Base-by-base conservation (phyloP, 768 basidiomycete species). In the Panellus pusillus region DNA sequence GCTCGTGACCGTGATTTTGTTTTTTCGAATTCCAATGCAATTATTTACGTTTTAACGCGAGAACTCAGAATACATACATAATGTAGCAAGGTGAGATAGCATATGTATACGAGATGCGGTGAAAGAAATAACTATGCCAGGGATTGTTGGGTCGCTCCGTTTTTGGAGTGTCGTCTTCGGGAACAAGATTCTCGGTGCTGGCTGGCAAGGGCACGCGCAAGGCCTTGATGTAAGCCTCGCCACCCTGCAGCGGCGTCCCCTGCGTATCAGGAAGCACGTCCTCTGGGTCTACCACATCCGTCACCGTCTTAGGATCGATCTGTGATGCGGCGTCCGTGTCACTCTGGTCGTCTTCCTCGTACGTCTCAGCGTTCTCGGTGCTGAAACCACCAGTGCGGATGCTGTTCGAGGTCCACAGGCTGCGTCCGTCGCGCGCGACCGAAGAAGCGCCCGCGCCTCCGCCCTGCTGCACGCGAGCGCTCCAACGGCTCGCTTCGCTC, bases 401-500 rank as follows among this genome's bases (percentile, higher is more conserved):
- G 59, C 86, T 88, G 48, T 83, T 81, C 47, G 75, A 75, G 8
- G 81, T 80, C 79, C 85, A 82, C 28, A 83, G 55, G 54, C 82
- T 86, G 60, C 59, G 59, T 3, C 81, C 78, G 57, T 81, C 84
- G 57, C 79, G 73, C 19, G 64, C 65, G 49, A 78, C 65, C 1
- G 77, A 77, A 1, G 79, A 70, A 6, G 78, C 73, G 19, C 77
- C 78, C 8, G 75, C 71, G 3, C 74, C 32, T 14, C 32, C 55
- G 15, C 50, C 77, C 17, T 67, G 70, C 40, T 80, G 80, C 28
- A 88, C 70, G 56, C 79, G 74, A 6, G 93, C 91, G 66, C 91
- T 93, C 92, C 92, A 95, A 39, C 87, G 80, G 60, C 90, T 93
- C 20, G 82, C 86, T 64, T 88, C 89, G 63, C 93, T 94, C 62